These are phyloP conservation scores for Cyberlindnera americana DNA, from an alignment of 805 yeast species.

Conservation along the genomic window DNA sequence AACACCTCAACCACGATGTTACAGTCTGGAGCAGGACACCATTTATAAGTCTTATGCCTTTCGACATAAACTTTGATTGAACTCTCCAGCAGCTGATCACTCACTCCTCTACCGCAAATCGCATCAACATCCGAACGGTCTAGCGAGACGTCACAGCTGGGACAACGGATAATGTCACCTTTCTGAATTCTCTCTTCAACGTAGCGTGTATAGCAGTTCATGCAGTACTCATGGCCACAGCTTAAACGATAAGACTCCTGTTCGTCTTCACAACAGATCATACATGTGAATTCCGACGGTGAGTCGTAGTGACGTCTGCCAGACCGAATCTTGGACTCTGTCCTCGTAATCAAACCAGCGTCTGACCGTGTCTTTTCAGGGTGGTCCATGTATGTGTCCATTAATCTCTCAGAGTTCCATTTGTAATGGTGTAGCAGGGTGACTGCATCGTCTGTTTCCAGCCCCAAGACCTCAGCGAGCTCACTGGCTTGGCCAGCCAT, in stretches of 20 bases:
- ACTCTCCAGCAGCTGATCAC: conserved; percentile 30
- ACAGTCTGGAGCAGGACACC: conserved; percentile 90
- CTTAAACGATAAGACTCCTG: conserved; percentile 45
- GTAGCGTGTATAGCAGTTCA: conserved; percentile 63
- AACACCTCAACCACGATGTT: conserved; percentile 45
- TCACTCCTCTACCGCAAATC: conserved; percentile 33
- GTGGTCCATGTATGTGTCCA: conserved; percentile 52
- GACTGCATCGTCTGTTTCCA: conserved; percentile 38
- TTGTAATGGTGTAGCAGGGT: conserved; percentile 44
- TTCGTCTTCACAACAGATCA: conserved; percentile 68
- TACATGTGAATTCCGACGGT: conserved; percentile 41
- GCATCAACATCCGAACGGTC: conserved; percentile 38
- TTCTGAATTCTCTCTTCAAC: conserved; percentile 39
- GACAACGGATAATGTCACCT: conserved; percentile 59
- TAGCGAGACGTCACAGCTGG: conserved; percentile 47
- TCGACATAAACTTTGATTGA: conserved; percentile 50
- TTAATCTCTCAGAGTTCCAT: conserved; percentile 57
- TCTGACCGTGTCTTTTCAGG: conserved; percentile 32
- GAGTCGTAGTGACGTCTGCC: conserved; percentile 1
- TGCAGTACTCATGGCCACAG: conserved; percentile 74
- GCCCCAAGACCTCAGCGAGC: conserved; percentile 35
- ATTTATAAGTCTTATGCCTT: conserved; percentile 47
- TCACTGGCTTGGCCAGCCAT: conserved; percentile 29
- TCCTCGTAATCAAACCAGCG: conserved; percentile 31
- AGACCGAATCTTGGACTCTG: not conserved